Evolutionary conservation across 2,329 filamentous ascomycete genomes (phyloP).

Genomic region (Macrophomina tecta): DNA sequence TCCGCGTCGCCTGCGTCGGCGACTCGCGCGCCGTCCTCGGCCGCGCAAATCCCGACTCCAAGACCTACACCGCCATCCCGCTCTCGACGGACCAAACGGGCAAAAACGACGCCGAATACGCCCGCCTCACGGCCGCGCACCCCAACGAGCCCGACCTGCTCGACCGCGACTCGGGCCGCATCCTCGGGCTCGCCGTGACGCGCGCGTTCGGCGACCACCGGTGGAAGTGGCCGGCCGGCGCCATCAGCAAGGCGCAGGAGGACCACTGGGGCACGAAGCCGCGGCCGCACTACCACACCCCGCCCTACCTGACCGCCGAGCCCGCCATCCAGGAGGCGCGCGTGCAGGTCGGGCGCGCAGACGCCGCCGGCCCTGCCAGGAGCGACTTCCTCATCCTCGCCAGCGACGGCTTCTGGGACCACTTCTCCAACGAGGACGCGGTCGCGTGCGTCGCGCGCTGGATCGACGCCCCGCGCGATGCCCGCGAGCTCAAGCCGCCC

Average conservation of each 20-base stretch:
- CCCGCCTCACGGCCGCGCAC: conserved; percentile 62
- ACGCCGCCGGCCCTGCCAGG: conserved; percentile 26
- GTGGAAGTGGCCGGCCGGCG: conserved; percentile 68
- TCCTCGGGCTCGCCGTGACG: conserved; percentile 67
- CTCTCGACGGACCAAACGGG: conserved; percentile 72
- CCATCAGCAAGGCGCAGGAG: conserved; percentile 52
- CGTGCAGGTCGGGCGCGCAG: conserved; percentile 49
- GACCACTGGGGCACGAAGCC: conserved; percentile 58
- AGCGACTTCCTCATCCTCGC: conserved; percentile 69
- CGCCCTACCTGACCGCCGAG: conserved; percentile 72
- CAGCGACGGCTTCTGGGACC: conserved; percentile 71
- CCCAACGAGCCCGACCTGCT: conserved; percentile 61
- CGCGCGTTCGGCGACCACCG: conserved; percentile 72
- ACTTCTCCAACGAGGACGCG: conserved; percentile 62
- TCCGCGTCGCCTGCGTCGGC: conserved; percentile 70
- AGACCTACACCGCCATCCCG: conserved; percentile 58
- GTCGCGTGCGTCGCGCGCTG: conserved; percentile 65
- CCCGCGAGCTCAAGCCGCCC: neutral
- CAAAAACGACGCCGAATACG: conserved; percentile 64
- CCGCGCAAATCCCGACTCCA: conserved; percentile 48
- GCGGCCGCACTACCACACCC: conserved; percentile 55
- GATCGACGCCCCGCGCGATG: conserved; percentile 49
- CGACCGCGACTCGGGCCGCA: conserved; percentile 59
- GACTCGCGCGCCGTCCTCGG: conserved; percentile 72
- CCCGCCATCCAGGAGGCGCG: conserved; percentile 66